Percentiles rank a stretch among this genome's conserved stretches.
Evolutionary conservation across 805 yeast genomes (phyloP).

Genomic region (Candida schatavii): DNA sequence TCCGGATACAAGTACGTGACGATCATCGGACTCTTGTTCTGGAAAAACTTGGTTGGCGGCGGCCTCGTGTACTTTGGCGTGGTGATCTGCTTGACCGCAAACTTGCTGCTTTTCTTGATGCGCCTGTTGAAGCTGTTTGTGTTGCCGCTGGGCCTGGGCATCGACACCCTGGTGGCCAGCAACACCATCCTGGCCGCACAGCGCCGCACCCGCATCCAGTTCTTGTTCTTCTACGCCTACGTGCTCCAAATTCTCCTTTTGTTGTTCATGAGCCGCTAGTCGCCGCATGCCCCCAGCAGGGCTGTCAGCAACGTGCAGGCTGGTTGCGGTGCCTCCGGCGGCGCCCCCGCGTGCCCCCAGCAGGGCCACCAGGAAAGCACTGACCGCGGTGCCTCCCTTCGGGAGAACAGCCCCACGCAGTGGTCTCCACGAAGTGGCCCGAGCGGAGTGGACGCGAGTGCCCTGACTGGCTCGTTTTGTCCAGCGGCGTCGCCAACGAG

Average conservation of each 20-base stretch:
- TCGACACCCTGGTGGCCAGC: conserved; percentile 38
- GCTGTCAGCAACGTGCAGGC: background rate
- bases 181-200: conserved; percentile 63
- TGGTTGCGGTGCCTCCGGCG: background rate
- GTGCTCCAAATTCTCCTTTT: conserved; percentile 72
- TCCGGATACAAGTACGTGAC: conserved; percentile 95
- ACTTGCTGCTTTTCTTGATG: conserved; percentile 59
- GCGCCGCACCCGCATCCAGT: conserved; percentile 80
- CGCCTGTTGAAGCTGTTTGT: conserved; percentile 68
- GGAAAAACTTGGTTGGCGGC: conserved; percentile 44
- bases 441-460: too few relatives aligned
- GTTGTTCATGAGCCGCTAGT: conserved; percentile 60
- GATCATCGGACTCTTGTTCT: conserved; percentile 52
- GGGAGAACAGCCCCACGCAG: too few relatives aligned
- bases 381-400: too few relatives aligned
- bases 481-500: background rate
- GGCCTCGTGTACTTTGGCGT: conserved; percentile 35
- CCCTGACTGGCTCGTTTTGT: background rate
- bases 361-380: background rate
- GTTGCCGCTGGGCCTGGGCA: conserved; percentile 50
- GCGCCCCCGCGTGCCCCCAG: too few relatives aligned
- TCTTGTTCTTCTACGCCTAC: conserved; percentile 80
- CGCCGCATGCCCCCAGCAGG: too few relatives aligned
- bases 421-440: too few relatives aligned
- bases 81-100: conserved; percentile 34